phyloP scores from a whole-genome alignment of 78 protist species.

The Emiliania huxleyi region DNA sequence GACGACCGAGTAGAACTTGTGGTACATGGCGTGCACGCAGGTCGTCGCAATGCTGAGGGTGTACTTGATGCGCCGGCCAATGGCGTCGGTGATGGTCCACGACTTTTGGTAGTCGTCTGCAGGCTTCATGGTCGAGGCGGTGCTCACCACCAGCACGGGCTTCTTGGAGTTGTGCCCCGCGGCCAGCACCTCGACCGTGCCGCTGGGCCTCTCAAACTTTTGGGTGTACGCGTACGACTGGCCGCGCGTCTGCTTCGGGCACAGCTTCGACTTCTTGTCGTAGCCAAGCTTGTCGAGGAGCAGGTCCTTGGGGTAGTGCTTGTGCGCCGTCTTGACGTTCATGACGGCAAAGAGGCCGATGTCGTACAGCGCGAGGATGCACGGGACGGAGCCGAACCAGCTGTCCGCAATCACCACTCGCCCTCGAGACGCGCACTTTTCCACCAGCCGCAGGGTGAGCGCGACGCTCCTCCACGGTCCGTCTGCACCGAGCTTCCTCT shows the following conservation, averaged over 20 bases:
- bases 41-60: neutral
- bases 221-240: neutral
- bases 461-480: too few species aligned
- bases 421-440: too few species aligned
- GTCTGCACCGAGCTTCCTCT: too few species aligned
- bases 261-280: neutral
- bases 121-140: neutral
- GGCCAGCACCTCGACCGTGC: neutral
- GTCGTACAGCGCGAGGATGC: too few species aligned
- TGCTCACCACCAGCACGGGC: neutral
- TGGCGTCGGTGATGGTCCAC: neutral
- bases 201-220: neutral
- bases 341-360: too few species aligned
- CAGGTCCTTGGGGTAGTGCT: too few species aligned
- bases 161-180: neutral
- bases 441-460: too few species aligned
- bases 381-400: too few species aligned
- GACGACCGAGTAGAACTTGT: too few species aligned
- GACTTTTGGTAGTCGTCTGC: neutral
- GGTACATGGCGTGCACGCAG: neutral
- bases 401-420: too few species aligned
- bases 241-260: neutral
- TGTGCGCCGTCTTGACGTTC: too few species aligned
- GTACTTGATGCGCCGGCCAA: neutral
- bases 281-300: too few species aligned